Evolutionary conservation across 2,329 filamentous ascomycete genomes (phyloP), one percentile per base, ranked within the genome.

Genomic region (Fusarium sp.): DNA sequence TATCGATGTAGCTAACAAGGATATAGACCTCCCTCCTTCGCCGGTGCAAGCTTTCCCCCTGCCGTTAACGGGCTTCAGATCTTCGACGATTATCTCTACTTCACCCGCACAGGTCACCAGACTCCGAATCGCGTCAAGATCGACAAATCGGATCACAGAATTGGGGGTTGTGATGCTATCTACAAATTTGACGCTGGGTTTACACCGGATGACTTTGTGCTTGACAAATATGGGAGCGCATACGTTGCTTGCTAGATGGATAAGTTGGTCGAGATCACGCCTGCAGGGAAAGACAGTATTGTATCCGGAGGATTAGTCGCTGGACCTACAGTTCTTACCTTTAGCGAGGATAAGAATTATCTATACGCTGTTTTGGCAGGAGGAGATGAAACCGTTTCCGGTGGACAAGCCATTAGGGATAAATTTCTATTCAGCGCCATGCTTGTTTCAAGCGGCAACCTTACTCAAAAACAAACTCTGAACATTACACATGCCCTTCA

Each of bases 401-500:
- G 49, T 15, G 62, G 62, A 13, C 64, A 57, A 20, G 30, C 4
- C 10, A 27, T 27, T 27, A 27, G 9, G 4, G 11, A 4, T 4
- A 11, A 4, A 27, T 27, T 27, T 27, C 25, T 27, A 4, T 27
- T 27, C 25, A 27, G 11, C 10, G 1, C 3, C 25, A 27, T 27
- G 10, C 3, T 27, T 27, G 25, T 27, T 27, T 27, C 25, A 27
- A 25, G 60, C 41, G 16, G 8, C 5, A 13, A 29, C 49, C 51
- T 72, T 75, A 13, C 60, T 75, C 13, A 75, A 11, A 29, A 75
- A 75, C 4, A 75, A 57, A 13, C 71, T 74, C 24, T 75, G 73
- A 9, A 73, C 72, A 11, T 75, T 75, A 9, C 62, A 75, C 53
- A 78, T 83, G 5, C 64, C 74, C 63, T 78, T 78, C 24, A 84